Evolutionary conservation across 345 rosid genomes (phyloP), one percentile per base, ranked within the genome.

Genomic region (Euclidium syriacum): DNA sequence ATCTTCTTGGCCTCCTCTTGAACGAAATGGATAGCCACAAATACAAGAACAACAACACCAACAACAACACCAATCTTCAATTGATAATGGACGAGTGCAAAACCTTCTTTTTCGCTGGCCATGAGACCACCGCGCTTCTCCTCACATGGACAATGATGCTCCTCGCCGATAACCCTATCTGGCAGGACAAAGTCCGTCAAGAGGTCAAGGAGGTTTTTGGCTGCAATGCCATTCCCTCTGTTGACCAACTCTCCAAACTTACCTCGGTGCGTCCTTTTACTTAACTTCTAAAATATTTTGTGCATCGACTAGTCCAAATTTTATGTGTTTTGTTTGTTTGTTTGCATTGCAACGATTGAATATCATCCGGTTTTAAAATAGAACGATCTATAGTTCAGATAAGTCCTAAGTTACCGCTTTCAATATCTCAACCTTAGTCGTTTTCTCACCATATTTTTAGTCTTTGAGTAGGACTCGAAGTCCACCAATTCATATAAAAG

Each of bases 71-170:
- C 27, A 81, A 81, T 60, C 64, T 83, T 6, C 99, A 90, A 64
- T 27, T 95, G 75, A 83, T 95, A 39, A 90, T 95, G 99, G 99
- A 95, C 52, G 96, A 90, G 61, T 87, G 96, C 76, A 95, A 95
- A 38, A 95, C 99, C 4, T 90, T 94, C 75, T 90, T 87, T 77
- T 95, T 95, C 43, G 96, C 96, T 16, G 99, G 99, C 22, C 99
- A 95, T 52, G 99, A 95, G 62, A 87, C 97, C 1, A 88, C 97
- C 1, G 80, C 97, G 6, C 73, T 90, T 10, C 73, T 90, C 30
- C 95, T 95, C 36, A 95, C 99, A 3, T 95, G 99, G 99, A 88
- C 97, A 1, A 67, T 80, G 52, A 90, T 95, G 97, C 86, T 95
- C 11, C 81, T 95, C 0, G 97, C 96, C 14, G 81, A 79, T 68